A percentile compares a stretch with the other conserved stretches of the same genome.
phyloP scores from a whole-genome alignment of 2,329 filamentous ascomycete genomes.

The Podosphaera xanthii region DNA sequence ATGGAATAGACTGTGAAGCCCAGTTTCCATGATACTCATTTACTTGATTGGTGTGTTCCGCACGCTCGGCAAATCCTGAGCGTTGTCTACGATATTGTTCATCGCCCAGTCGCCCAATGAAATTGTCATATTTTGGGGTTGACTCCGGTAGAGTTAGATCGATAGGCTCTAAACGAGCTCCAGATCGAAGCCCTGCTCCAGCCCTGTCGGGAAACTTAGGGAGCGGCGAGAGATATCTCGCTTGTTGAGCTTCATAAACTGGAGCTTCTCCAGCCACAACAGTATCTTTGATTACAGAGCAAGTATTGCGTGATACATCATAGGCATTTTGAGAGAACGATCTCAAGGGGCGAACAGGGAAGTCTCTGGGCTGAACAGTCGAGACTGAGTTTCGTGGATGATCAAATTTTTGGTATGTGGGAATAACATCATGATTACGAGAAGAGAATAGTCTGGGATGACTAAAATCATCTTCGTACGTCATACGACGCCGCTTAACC shows the following conservation, averaged over 20 bases:
- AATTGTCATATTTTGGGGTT: neutral
- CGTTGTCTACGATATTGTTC: neutral
- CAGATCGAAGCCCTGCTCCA: conserved; percentile 1
- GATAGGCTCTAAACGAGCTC: neutral
- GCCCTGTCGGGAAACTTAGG: conserved; percentile 6
- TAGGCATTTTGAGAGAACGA: conserved; percentile 8
- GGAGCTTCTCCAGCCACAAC: conserved; percentile 8
- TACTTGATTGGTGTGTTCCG: neutral
- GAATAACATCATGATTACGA: conserved; percentile 8
- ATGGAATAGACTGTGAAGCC: conserved; percentile 7
- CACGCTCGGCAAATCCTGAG: neutral
- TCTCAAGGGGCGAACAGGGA: conserved; percentile 5
- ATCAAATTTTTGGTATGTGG: conserved; percentile 8
- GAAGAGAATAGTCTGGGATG: conserved; percentile 10
- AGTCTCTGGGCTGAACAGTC: conserved; percentile 8
- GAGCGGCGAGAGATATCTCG: conserved; percentile 5
- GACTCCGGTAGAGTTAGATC: neutral
- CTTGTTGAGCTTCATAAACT: conserved; percentile 11
- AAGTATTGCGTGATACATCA: conserved; percentile 10
- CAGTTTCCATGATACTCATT: conserved; percentile 5
- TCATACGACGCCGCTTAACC: conserved; percentile 12
- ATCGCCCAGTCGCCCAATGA: neutral
- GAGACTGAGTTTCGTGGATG: conserved; percentile 10
- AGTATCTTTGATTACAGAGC: conserved; percentile 7
- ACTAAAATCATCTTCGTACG: conserved; percentile 12